A percentile compares a stretch with the other conserved stretches of the same genome.
phyloP scores from a whole-genome alignment of 1,284 basidiomycete species.

The Earliella scabrosa region DNA sequence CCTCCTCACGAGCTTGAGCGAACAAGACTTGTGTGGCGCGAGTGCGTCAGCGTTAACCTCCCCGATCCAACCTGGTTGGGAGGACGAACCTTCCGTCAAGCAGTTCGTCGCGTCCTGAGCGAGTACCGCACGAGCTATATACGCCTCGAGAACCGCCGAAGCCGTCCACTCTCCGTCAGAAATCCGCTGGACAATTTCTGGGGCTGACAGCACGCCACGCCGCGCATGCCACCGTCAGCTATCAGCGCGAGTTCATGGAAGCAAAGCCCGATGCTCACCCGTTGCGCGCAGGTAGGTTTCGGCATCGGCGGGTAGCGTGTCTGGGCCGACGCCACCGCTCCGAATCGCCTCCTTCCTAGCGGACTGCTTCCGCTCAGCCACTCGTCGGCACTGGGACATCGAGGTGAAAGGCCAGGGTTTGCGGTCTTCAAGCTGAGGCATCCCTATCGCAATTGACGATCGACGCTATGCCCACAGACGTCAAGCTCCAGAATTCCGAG shows the following conservation, averaged over 20 bases:
- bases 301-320: background rate
- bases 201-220: conserved; percentile 42
- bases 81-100: conserved; percentile 71
- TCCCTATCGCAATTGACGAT: too few species aligned
- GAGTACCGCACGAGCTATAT: conserved; percentile 64
- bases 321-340: conserved; percentile 10
- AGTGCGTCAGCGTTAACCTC: too few species aligned
- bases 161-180: conserved; percentile 73
- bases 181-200: conserved; percentile 66
- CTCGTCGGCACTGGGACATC: conserved; percentile 26
- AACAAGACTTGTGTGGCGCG: conserved; percentile 61
- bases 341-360: conserved; percentile 37
- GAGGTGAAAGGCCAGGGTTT: background rate
- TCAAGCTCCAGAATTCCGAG: too few species aligned
- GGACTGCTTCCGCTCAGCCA: conserved; percentile 38
- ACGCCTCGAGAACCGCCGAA: conserved; percentile 72
- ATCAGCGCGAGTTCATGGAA: background rate
- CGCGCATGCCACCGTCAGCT: background rate
- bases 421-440: too few species aligned
- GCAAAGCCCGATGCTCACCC: conserved; percentile 18
- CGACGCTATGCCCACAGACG: too few species aligned
- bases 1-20: conserved; percentile 62
- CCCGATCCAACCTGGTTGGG: too few species aligned
- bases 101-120: conserved; percentile 77
- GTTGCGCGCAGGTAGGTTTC: conserved; percentile 31